Evolutionary conservation across 106 monocot genomes (phyloP), one percentile per base, ranked within the genome.

Genomic region (Apostasia shenzhenica): DNA sequence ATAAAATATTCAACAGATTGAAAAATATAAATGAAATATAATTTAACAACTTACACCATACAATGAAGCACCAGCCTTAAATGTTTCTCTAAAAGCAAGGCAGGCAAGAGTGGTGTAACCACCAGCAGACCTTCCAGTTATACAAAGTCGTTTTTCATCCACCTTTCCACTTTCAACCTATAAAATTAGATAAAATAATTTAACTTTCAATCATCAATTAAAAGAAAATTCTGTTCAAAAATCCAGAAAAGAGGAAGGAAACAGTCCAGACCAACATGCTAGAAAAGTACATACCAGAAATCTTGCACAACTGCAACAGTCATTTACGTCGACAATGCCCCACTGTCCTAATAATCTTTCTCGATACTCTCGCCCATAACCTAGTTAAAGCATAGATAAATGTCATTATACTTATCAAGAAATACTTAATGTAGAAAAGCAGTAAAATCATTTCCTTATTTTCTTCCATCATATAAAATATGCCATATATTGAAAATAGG

Each of bases 261-360:
- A 68, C 41, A n/a, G 54, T 42, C 12, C 41, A 70, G 70, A 8
- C 61, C 46, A 51, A 41, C 49, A 9, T 37, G 2, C 3, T 38
- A 41, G 44, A 14, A 59, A 72, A 46, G 51, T 8, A 49, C 6
- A 42, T 85, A 89, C 97, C 84, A 97, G 77, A 72, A 81, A 83
- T 70, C 63, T 80, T 43, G 92, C 95, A 81, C 95, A 85, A 59
- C 79, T 82, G 76, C 95, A 97, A 71, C 95, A 92, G 51, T 97
- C 95, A 77, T 92, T 85, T 54, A 97, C 95, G 78, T 97, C 95
- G 55, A 89, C 86, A 56, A 92, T 69, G 59, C 95, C 95, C 95
- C 95, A 97, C 14, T 83, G 71, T 12, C 89, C 85, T 45, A 83
- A 63, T 49, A 97, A 80, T 48, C 95, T 84, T 74, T 89, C 92